These are phyloP conservation scores for Eucalyptus victrix DNA, from an alignment of 345 rosid species.

Conservation along the genomic window DNA sequence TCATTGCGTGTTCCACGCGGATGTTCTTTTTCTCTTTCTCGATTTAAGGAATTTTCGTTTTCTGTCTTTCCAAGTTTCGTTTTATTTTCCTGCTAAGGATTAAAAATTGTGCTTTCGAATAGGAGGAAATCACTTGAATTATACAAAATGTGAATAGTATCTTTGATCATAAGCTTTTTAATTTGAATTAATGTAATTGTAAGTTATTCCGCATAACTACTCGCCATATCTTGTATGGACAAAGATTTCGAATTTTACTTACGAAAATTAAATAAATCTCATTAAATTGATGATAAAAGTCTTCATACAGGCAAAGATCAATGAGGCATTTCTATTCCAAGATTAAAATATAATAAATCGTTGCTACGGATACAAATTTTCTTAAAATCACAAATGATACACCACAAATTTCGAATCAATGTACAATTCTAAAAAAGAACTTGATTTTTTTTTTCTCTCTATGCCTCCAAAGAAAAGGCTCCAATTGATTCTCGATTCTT, in stretches of 20 bases:
- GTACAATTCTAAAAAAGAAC: background rate
- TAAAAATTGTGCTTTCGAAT: background rate
- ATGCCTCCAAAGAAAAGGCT: background rate
- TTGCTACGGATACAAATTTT: background rate
- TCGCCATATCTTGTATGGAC: accelerated
- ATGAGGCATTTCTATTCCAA: background rate
- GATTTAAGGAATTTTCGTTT: background rate
- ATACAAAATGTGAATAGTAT: too few relatives aligned
- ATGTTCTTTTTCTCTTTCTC: background rate
- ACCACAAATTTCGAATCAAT: background rate
- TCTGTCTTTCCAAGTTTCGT: background rate
- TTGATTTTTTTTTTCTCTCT: background rate
- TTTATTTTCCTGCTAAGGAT: background rate
- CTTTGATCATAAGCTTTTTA: too few relatives aligned
- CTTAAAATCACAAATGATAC: background rate
- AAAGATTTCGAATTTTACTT: accelerated
- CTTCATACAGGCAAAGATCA: background rate
- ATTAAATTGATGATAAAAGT: background rate
- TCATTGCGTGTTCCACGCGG: background rate
- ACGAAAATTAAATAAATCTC: background rate
- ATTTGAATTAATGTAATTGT: background rate
- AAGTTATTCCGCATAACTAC: accelerated
- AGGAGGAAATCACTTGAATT: background rate
- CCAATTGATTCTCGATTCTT: background rate
- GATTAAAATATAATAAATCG: background rate